A percentile compares a stretch with the other conserved stretches of the same genome.
Evolutionary conservation across 306 rosid genomes (phyloP).

Genomic region (Arachis stenosperma): DNA sequence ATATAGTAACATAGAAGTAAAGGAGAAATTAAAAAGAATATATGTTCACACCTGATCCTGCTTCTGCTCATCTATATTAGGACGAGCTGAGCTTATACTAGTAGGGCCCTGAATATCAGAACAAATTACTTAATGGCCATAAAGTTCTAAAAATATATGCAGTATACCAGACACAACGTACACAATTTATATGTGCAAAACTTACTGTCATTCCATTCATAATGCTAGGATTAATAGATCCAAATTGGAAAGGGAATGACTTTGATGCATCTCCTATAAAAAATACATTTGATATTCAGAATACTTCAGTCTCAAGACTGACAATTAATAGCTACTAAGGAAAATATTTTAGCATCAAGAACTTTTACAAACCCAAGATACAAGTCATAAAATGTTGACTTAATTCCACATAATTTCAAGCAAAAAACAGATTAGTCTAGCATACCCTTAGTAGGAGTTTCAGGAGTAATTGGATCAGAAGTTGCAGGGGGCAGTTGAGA

Average conservation of each 20-base stretch:
- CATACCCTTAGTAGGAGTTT: constrained; percentile 74
- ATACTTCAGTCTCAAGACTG: constrained; percentile 27
- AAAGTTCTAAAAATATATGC: constrained; percentile 15
- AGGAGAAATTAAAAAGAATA: constrained; percentile 1
- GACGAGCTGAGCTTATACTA: constrained; percentile 94
- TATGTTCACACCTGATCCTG: constrained; percentile 67
- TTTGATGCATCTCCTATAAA: constrained; percentile 59
- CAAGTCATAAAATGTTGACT: constrained; percentile 12
- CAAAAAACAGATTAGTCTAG: background rate
- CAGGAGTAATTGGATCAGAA: constrained; percentile 50
- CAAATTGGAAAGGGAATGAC: constrained; percentile 77
- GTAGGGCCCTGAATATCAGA: constrained; percentile 73
- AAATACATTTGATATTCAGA: constrained; percentile 16
- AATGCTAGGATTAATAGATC: constrained; percentile 78
- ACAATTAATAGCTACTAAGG: constrained; percentile 6
- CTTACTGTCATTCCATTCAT: constrained; percentile 80
- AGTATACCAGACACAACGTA: background rate
- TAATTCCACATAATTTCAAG: constrained; percentile 19
- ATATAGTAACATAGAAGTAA: constrained; percentile 7
- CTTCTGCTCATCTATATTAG: constrained; percentile 95
- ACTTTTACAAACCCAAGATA: background rate
- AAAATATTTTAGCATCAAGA: background rate
- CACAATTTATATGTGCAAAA: background rate
- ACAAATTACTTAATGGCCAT: constrained; percentile 4
- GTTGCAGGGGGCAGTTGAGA: constrained; percentile 66